These are phyloP conservation scores for Xerocomus minutiporus DNA, from an alignment of 1,284 basidiomycete genomes.

Conservation along the genomic window DNA sequence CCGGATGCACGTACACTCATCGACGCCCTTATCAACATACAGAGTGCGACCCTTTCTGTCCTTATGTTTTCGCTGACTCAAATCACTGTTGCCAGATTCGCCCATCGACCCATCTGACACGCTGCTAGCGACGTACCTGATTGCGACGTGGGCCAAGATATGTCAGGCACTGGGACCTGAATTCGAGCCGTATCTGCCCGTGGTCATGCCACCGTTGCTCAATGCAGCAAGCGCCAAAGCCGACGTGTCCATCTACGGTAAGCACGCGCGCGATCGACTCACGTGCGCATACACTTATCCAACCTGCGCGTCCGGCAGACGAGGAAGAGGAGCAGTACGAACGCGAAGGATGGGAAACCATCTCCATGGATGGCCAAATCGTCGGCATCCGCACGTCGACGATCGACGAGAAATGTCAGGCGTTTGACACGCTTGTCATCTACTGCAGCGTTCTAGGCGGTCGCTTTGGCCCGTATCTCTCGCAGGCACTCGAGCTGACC, in stretches of 20 bases:
- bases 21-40: conserved; percentile 71
- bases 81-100: conserved; percentile 42
- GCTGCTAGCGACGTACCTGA: conserved; percentile 64
- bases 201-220: conserved; percentile 78
- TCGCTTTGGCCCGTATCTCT: conserved; percentile 69
- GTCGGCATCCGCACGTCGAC: conserved; percentile 75
- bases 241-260: conserved; percentile 72
- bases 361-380: conserved; percentile 69
- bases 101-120: conserved; percentile 62
- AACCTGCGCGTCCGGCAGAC: conserved; percentile 15
- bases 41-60: conserved; percentile 47
- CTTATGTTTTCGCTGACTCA: background rate
- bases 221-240: conserved; percentile 73
- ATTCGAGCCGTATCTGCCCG: conserved; percentile 79
- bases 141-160: conserved; percentile 78
- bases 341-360: conserved; percentile 72
- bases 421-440: conserved; percentile 80
- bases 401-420: conserved; percentile 83
- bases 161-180: conserved; percentile 76
- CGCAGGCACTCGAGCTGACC: conserved; percentile 66
- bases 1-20: conserved; percentile 69
- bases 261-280: conserved; percentile 14
- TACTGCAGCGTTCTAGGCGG: conserved; percentile 69
- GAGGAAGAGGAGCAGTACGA: conserved; percentile 52
- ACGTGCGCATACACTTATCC: background rate